Evolutionary conservation across 768 basidiomycete species (phyloP).

Genomic region (Porpolomopsis calyptriformis): DNA sequence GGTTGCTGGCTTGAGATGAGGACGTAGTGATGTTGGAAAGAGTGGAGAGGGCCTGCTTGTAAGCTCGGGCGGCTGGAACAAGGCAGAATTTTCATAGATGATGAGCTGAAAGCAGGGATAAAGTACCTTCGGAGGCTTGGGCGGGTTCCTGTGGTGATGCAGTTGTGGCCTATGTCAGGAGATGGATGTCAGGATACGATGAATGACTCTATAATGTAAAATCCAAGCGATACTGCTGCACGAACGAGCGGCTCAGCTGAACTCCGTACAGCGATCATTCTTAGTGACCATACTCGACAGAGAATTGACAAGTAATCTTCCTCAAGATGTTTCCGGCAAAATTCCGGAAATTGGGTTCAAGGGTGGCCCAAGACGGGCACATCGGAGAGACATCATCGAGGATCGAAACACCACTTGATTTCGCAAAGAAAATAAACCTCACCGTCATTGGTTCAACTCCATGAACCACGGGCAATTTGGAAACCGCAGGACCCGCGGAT

Average conservation of each 20-base stretch:
- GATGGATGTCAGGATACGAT: not conserved
- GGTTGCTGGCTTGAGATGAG: constrained; percentile 45
- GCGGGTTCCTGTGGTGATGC: constrained; percentile 27
- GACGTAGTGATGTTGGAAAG: constrained; percentile 56
- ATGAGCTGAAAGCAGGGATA: not conserved
- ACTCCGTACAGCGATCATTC: no score
- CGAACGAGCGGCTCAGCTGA: no score
- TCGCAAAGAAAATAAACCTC: not conserved
- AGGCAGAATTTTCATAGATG: not conserved
- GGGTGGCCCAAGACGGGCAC: no score
- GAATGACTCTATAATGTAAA: not conserved
- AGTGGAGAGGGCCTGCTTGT: constrained; percentile 63
- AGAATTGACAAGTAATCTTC: no score
- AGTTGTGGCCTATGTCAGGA: not conserved
- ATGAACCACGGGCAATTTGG: not conserved
- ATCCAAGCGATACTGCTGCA: not conserved
- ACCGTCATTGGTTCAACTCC: not conserved
- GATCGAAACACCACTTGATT: not conserved
- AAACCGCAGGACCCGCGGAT: not conserved
- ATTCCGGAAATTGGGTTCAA: no score
- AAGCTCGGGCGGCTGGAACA: constrained; percentile 53
- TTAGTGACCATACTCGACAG: no score
- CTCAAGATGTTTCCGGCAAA: no score
- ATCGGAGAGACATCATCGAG: not conserved
- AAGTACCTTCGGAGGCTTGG: constrained; percentile 42